Conservation (phyloP, 2,329 filamentous ascomycete species). For the Talaromyces amestolkiae region DNA sequence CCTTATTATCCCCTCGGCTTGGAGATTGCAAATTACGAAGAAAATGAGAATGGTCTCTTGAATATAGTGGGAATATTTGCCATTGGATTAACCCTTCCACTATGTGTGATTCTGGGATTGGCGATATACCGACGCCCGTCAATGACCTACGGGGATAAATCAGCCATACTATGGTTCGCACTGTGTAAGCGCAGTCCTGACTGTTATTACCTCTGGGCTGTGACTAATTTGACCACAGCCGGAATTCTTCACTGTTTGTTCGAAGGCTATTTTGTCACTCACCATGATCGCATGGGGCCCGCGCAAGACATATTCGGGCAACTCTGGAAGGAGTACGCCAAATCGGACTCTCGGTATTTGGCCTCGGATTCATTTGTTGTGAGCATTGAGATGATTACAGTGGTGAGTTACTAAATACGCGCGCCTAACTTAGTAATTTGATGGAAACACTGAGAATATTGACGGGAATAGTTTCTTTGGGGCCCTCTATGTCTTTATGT, state of each 20-base stretch:
- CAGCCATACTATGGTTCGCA: conserved; percentile 71
- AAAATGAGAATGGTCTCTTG: conserved; percentile 62
- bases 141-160: conserved; percentile 55
- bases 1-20: conserved; percentile 70
- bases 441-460: neutral
- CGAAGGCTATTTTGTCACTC: conserved; percentile 77
- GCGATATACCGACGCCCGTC: conserved; percentile 54
- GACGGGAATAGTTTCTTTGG: conserved; percentile 51
- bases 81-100: conserved; percentile 55
- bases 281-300: conserved; percentile 64
- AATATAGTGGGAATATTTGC: conserved; percentile 61
- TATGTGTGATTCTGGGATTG: conserved; percentile 56
- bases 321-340: conserved; percentile 88
- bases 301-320: conserved; percentile 75
- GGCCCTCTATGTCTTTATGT: conserved; percentile 60
- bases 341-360: conserved; percentile 83
- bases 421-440: too few species aligned
- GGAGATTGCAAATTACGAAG: conserved; percentile 60
- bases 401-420: conserved; percentile 50
- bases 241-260: conserved; percentile 71
- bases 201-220: neutral
- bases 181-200: conserved; percentile 54
- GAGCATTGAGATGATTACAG: conserved; percentile 82
- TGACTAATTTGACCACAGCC: conserved; percentile 28
- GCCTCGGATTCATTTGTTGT: conserved; percentile 78